phyloP scores from a whole-genome alignment of 331 rosid species.

The Quercus lobata region DNA sequence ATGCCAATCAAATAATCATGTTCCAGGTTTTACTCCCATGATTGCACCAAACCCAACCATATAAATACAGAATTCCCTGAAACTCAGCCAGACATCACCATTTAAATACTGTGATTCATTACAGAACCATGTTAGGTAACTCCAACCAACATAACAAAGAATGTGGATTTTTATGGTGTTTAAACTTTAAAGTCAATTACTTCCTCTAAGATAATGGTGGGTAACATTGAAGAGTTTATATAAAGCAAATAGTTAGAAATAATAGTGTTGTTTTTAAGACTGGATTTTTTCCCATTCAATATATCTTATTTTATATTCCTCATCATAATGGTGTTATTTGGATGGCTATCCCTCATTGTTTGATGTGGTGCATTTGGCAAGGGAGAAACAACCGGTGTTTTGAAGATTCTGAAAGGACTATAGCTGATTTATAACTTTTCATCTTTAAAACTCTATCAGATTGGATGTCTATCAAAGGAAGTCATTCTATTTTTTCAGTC shows the following conservation, averaged over 20 bases:
- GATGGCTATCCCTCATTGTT: too few species aligned
- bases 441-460: too few species aligned
- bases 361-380: too few species aligned
- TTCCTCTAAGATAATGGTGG: not conserved
- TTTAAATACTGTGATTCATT: not conserved
- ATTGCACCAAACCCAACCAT: not conserved
- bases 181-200: not conserved
- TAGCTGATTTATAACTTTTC: too few species aligned
- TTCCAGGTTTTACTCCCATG: not conserved
- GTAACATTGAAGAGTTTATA: not conserved
- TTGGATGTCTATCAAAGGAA: too few species aligned
- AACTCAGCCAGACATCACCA: not conserved
- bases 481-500: too few species aligned
- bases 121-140: not conserved
- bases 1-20: not conserved
- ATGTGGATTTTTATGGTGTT: not conserved
- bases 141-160: not conserved
- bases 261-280: not conserved
- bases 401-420: too few species aligned
- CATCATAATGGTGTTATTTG: too few species aligned
- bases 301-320: not conserved
- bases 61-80: not conserved
- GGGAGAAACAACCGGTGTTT: too few species aligned
- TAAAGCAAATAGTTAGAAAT: not conserved
- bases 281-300: not conserved